Percentiles rank a stretch among this genome's conserved stretches.
phyloP scores from a whole-genome alignment of 2,329 filamentous ascomycete species.

The Ophiostoma australiae region DNA sequence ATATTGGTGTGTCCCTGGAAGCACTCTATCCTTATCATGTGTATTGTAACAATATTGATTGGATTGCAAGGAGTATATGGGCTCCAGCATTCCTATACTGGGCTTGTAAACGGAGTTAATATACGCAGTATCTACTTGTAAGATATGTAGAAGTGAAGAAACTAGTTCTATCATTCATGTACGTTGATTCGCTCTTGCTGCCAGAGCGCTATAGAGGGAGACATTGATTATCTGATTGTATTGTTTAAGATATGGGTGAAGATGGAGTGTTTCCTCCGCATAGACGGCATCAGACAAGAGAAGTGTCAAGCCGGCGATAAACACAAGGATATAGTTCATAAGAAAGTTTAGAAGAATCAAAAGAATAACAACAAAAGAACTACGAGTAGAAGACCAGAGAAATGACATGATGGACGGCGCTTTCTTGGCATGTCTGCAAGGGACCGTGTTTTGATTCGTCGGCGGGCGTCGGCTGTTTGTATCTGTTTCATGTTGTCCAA shows the following conservation, averaged over 20 bases:
- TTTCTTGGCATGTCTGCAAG: slow-evolving; percentile 17
- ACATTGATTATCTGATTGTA: not conserved
- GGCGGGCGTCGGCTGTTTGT: slow-evolving; percentile 15
- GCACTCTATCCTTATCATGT: not conserved
- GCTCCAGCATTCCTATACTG: not conserved
- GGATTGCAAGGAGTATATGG: not conserved
- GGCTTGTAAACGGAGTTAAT: not conserved
- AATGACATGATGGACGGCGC: not conserved
- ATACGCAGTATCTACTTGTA: not conserved
- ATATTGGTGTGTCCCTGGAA: not conserved
- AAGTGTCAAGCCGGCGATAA: not conserved
- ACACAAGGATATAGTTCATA: not conserved
- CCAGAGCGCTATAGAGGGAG: not conserved
- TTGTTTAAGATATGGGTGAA: not conserved
- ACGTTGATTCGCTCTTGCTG: not conserved
- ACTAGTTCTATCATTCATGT: not conserved
- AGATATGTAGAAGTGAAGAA: not conserved
- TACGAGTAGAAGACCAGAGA: not conserved
- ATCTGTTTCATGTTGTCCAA: slow-evolving; percentile 23
- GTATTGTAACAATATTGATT: too few relatives aligned
- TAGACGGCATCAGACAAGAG: too few relatives aligned
- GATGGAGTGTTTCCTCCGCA: not conserved
- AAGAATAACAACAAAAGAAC: not conserved
- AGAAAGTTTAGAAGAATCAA: not conserved
- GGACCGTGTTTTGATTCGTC: slow-evolving; percentile 22